A percentile compares a stretch with the other conserved stretches of the same genome.
Evolutionary conservation across 352 stramenopile genomes (phyloP).

Genomic region (Phytophthora aleatoria): DNA sequence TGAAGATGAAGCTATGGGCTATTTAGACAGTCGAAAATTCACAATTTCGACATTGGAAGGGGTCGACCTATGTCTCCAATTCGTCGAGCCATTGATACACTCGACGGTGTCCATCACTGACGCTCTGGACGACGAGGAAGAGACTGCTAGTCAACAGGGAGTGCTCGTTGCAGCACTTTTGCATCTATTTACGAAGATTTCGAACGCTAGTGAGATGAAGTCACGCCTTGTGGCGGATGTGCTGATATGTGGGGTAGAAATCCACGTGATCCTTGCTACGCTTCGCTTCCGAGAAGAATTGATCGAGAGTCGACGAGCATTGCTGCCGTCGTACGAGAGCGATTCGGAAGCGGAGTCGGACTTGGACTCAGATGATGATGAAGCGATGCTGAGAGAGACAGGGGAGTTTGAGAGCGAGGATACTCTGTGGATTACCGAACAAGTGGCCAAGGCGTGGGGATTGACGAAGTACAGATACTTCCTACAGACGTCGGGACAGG

Average conservation of each 20-base stretch:
- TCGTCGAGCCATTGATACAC: constrained; percentile 41
- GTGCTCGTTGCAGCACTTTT: constrained; percentile 48
- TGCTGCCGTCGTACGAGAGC: constrained; percentile 49
- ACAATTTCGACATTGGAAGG: constrained; percentile 18
- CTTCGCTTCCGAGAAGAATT: constrained; percentile 67
- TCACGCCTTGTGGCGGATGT: constrained; percentile 35
- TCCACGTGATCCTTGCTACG: constrained; percentile 50
- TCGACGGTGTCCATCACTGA: constrained; percentile 18
- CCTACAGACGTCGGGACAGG: constrained; percentile 46
- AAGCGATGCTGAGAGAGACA: constrained; percentile 18
- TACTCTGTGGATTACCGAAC: constrained; percentile 40
- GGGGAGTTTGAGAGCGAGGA: constrained; percentile 30
- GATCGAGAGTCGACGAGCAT: constrained; percentile 31
- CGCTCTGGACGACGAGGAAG: constrained; percentile 22
- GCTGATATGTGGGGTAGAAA: constrained; percentile 37
- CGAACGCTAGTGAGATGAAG: constrained; percentile 9
- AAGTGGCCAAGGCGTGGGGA: constrained; percentile 33
- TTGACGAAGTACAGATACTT: constrained; percentile 59
- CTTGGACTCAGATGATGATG: constrained; percentile 31
- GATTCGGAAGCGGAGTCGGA: constrained; percentile 39
- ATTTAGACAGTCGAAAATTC: neutral
- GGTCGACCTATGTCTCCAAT: constrained; percentile 29
- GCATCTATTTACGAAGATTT: constrained; percentile 36
- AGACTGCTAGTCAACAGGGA: constrained; percentile 25
- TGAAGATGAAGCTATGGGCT: constrained; percentile 9